Evolutionary conservation across 2,329 filamentous ascomycete species (phyloP), one percentile per base, ranked within the genome.

Genomic region (Fusarium euwallaceae): DNA sequence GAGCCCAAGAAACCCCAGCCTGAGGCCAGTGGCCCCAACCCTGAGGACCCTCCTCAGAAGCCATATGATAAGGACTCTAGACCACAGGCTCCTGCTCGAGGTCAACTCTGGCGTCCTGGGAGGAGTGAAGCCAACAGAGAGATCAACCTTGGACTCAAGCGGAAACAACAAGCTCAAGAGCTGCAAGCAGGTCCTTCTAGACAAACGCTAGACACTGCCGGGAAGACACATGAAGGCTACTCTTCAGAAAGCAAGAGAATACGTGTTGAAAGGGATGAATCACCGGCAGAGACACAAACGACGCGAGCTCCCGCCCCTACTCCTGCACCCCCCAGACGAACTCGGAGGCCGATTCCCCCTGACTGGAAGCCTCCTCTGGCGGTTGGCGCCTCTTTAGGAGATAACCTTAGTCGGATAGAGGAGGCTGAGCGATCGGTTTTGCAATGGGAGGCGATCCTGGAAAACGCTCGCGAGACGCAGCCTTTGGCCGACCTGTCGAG

Each of bases 391-490:
- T 70, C 76, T 16, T 67, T 79, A 16, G 77, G 77, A 14, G 64
- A 75, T 11, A 74, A 78, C 5, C 45, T 79, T 4, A 79, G 77
- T 11, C 69, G 69, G 2, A 22, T 79, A 11, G 77, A 79, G 51
- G 58, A 74, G 48, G 77, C 77, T 45, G 73, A 78, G 32, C 69
- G 77, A 17, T 66, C 61, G 9, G 71, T 77, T 0, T 53, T 78
- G 22, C 77, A 79, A 55, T 79, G 77, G 77, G 74, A 79, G 43
- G 76, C 74, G 11, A 79, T 79, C 22, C 36, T 79, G 6, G 64
- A 70, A 12, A 77, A 77, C 34, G 43, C 67, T 5, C 76, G 69
- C 9, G 48, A 61, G 63, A 70, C 53, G 11, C 74, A 79, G 29
- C 76, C 77, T 7, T 20, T 32, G 16, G 76, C 67, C 45, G 70